phyloP scores from a whole-genome alignment of 306 rosid species.

The Benincasa hispida region DNA sequence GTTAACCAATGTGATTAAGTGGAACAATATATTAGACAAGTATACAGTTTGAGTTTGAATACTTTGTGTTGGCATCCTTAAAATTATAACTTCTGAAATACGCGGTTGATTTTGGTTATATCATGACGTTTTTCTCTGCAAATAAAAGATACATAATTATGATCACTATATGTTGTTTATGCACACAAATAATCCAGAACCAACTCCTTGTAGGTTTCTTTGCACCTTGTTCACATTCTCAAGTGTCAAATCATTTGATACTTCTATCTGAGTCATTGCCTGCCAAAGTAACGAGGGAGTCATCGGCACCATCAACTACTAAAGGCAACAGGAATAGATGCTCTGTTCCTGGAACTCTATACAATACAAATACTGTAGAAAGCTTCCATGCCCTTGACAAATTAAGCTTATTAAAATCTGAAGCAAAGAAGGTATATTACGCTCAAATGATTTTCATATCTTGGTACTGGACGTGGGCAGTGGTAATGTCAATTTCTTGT shows the following conservation, averaged over 20 bases:
- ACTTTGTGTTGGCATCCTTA: background rate
- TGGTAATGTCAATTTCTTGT: background rate
- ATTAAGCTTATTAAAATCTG: conserved; percentile 40
- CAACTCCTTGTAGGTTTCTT: conserved; percentile 49
- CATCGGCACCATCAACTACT: conserved; percentile 21
- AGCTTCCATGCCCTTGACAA: conserved; percentile 68
- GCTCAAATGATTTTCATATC: background rate
- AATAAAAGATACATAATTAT: background rate
- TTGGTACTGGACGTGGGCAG: background rate
- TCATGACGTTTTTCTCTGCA: background rate
- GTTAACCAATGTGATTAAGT: background rate
- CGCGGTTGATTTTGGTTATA: background rate
- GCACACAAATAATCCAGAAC: background rate
- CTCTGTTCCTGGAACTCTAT: conserved; percentile 56
- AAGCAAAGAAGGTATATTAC: conserved; percentile 57
- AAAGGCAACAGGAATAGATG: conserved; percentile 75
- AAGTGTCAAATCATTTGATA: conserved; percentile 66
- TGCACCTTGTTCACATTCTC: conserved; percentile 88
- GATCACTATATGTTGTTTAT: background rate
- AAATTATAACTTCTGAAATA: background rate
- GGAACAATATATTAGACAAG: background rate
- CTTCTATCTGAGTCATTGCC: conserved; percentile 74
- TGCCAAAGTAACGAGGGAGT: conserved; percentile 40
- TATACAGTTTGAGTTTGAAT: background rate
- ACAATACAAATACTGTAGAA: conserved; percentile 80